These are phyloP conservation scores for Plantago ovata DNA, from an alignment of 257 asterid genomes.

Conservation along the genomic window DNA sequence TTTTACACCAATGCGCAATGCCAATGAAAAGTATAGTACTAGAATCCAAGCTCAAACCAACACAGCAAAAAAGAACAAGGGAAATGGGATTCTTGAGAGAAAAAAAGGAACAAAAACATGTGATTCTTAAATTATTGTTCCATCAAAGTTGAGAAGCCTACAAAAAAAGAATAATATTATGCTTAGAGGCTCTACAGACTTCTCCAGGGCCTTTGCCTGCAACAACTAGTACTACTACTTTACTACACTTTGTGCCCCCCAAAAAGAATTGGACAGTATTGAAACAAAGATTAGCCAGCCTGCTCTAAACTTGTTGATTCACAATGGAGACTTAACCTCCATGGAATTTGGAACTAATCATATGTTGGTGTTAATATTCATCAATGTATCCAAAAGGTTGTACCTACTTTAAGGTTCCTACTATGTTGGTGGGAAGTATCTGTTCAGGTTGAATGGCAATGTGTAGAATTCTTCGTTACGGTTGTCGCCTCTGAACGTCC, in stretches of 20 bases:
- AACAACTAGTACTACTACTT: not conserved
- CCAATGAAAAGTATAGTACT: too few relatives aligned
- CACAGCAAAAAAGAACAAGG: too few relatives aligned
- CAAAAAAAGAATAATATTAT: slow-evolving; percentile 10
- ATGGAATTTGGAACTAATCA: slow-evolving; percentile 24
- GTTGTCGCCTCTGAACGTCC: slow-evolving; percentile 90
- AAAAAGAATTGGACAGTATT: slow-evolving; percentile 27
- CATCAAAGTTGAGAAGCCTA: slow-evolving; percentile 15
- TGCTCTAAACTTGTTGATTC: slow-evolving; percentile 29
- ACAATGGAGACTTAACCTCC: slow-evolving; percentile 18
- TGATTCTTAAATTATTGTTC: slow-evolving; percentile 10
- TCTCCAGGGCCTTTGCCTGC: slow-evolving; percentile 18
- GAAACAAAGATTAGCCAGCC: slow-evolving; percentile 25
- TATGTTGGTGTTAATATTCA: slow-evolving; percentile 22
- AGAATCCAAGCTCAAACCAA: too few relatives aligned
- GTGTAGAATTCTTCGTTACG: slow-evolving; percentile 95
- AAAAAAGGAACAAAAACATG: not conserved
- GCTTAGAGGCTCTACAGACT: slow-evolving; percentile 7
- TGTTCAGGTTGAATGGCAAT: slow-evolving; percentile 87
- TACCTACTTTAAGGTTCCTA: too few relatives aligned
- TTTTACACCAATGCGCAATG: too few relatives aligned
- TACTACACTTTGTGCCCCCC: slow-evolving; percentile 20
- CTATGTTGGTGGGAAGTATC: slow-evolving; percentile 96
- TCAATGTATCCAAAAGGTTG: slow-evolving; percentile 13
- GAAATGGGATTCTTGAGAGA: too few relatives aligned